Base-by-base conservation (phyloP, 2,329 filamentous ascomycete genomes). In the Ophiostoma sp. region DNA sequence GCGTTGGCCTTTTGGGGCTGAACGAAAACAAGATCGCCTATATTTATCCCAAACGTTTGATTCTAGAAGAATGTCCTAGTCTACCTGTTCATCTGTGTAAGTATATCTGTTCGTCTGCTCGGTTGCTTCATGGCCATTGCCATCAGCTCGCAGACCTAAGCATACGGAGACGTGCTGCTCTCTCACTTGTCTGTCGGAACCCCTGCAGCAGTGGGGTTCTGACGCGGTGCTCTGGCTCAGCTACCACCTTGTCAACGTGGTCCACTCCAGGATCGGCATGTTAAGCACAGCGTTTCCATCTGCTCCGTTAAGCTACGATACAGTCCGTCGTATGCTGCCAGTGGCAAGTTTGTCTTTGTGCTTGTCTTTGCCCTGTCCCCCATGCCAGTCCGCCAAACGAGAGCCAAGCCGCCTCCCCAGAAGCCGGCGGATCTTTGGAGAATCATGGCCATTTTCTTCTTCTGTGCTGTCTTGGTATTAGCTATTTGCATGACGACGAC, bases 381-480 rank as follows among this genome's bases (percentile, higher is more conserved):
- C 12, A 47, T 16, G 47, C 27, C 47, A 49, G 16, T n/a, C 49
- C 49, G 49, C n/a, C 49, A n/a, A 55, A 27, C 49, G n/a, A 55
- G 49, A n/a, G 58, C 58, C 58, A 62, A 60, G 55, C n/a, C 55
- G 58, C 58, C 58, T 62, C 58, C 58, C 58, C 58, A 62, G 58
- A 62, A 12, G 49, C 49, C 49, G 18, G 58, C 58, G 58, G 58
- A 41, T 62, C 58, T 8, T 3, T 62, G 58, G 49, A 55, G 58
- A 62, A 38, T 62, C 44, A 38, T 62, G 58, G 27, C n/a, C 38
- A 41, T 38, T 27, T 62, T 62, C 38, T 11, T 36, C 4, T 18
- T 11, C 49, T 52, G 16, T 12, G 8, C n/a, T 49, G 45, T n/a
- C 18, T 55, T 5, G 49, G 47, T 27, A 27, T 27, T 52, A 4